A percentile compares a stretch with the other conserved stretches of the same genome.
These are phyloP conservation scores for Erythrophleum ivorense DNA, from an alignment of 331 rosid species.

Conservation along the genomic window DNA sequence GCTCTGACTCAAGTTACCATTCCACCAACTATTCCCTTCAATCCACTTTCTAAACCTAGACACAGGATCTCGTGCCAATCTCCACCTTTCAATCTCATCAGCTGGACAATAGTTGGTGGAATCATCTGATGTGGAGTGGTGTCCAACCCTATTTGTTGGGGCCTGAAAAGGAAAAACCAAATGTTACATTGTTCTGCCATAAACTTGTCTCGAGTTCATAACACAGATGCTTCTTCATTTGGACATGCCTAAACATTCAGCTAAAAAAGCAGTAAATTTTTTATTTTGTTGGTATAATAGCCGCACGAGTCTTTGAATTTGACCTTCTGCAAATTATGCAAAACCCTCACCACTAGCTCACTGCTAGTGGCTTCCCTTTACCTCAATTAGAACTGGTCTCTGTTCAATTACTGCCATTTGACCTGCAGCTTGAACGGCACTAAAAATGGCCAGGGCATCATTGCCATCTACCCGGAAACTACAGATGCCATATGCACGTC, in stretches of 20 bases:
- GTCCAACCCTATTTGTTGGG: conserved; percentile 87
- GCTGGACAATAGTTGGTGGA: conserved; percentile 83
- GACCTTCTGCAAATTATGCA: neutral
- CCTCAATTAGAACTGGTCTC: conserved; percentile 87
- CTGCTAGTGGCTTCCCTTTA: conserved; percentile 9
- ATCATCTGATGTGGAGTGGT: conserved; percentile 92
- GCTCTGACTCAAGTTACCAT: conserved; percentile 62
- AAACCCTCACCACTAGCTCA: neutral
- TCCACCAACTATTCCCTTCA: conserved; percentile 87
- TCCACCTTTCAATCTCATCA: conserved; percentile 85
- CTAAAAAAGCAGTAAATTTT: neutral
- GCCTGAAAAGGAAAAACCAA: conserved; percentile 58
- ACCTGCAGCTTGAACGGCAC: conserved; percentile 82
- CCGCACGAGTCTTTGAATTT: neutral
- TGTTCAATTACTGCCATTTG: conserved; percentile 75
- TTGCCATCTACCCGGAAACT: conserved; percentile 95
- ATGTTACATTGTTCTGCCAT: conserved; percentile 6
- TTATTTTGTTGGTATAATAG: neutral
- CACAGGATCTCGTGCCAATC: conserved; percentile 68
- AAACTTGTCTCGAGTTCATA: conserved; percentile 20
- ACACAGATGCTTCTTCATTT: neutral
- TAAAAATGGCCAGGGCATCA: conserved; percentile 79
- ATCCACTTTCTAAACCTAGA: conserved; percentile 88
- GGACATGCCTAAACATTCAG: neutral
- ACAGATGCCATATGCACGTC: conserved; percentile 81